Evolutionary conservation across 331 rosid genomes (phyloP).

Genomic region (Arachis monticola): DNA sequence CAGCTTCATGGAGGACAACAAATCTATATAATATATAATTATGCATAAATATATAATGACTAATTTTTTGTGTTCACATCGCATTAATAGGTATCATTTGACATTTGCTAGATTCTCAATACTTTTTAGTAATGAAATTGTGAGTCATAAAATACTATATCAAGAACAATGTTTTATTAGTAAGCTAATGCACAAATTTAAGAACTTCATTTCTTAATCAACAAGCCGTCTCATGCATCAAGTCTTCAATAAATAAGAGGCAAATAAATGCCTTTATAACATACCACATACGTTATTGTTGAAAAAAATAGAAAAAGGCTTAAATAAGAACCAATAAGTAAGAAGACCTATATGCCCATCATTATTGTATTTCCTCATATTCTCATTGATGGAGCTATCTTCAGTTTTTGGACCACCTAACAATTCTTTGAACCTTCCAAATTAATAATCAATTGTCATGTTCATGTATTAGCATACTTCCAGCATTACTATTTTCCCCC

Average conservation of each 20-base stretch:
- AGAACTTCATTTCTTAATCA: too few relatives aligned
- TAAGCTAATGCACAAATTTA: too few relatives aligned
- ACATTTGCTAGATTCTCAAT: neutral
- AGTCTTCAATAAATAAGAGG: too few relatives aligned
- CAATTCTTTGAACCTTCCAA: conserved; percentile 18
- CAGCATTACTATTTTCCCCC: neutral
- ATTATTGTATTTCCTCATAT: neutral
- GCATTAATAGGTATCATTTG: neutral
- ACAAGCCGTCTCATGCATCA: too few relatives aligned
- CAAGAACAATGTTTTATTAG: too few relatives aligned
- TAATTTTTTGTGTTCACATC: too few relatives aligned
- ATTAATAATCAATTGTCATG: neutral
- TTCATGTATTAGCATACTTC: neutral
- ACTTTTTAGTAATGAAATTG: neutral
- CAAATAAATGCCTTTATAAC: too few relatives aligned
- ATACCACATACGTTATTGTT: neutral
- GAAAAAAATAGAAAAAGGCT: neutral
- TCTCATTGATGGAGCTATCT: neutral
- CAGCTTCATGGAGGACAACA: too few relatives aligned
- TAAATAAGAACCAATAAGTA: neutral
- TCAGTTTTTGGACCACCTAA: neutral
- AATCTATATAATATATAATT: too few relatives aligned
- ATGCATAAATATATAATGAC: too few relatives aligned
- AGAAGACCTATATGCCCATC: neutral
- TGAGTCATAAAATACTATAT: neutral